Evolutionary conservation across 306 rosid species (phyloP), one percentile per base, ranked within the genome.

Genomic region (Citrullus colocynthis): DNA sequence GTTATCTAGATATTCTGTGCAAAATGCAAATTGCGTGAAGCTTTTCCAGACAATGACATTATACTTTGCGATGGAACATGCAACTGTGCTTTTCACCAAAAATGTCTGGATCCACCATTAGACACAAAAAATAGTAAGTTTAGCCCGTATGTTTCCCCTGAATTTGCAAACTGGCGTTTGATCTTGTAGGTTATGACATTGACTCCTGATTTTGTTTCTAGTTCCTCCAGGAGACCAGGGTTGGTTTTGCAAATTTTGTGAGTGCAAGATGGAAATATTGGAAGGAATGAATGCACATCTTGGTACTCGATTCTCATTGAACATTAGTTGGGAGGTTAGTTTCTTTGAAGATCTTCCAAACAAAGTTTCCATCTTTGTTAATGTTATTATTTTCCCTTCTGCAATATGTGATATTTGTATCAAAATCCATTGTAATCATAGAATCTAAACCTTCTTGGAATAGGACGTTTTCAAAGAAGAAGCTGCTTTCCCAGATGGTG

Each of bases 391-490:
- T 21, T 14, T 49, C 28, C 76, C 58, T 71, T 13, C 20, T 37
- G 5, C 12, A 7, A 52, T 72, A 28, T 3, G 41, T 30, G 20
- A 49, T 49, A 71, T 49, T 49, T 34, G n/a, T 72, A 14, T 72
- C n/a, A 20, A 24, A 44, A 30, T 7, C 28, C 15, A 14, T 71
- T 72, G 60, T 28, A 58, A 18, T 77, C 48, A 48, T 74, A 45
- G 78, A 75, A 78, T 49, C 75, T 74, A 71, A 48, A 51, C 32
- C 49, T 54, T 64, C 57, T 73, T 30, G 28, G 75, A 72, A 78
- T 77, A 91, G 98, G 96, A 93, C 78, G 81, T 93, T 74, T 91
- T 93, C 87, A 88, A 90, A 88, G 96, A 91, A 82, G 98, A 93
- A 85, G 97, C 98, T 75, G 84, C 90, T 83, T 82, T 79, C 36